Conservation (phyloP, 768 basidiomycete genomes). For the Sarcomyxa edulis region DNA sequence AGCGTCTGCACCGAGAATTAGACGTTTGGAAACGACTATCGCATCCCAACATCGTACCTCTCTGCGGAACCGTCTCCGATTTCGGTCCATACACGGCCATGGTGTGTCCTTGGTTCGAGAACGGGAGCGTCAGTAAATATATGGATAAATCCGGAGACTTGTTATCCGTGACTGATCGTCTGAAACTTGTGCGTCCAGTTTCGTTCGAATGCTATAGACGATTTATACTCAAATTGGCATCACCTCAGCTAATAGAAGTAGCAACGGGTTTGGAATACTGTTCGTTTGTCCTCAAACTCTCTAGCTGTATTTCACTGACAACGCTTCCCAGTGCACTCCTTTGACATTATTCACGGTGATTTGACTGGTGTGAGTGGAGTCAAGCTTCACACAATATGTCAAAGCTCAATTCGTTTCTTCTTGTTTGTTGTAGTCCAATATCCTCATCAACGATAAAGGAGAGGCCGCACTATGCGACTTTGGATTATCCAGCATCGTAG, state of each 20-base stretch:
- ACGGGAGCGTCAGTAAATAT: conserved; percentile 31
- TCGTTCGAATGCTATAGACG: not conserved
- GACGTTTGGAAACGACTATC: conserved; percentile 30
- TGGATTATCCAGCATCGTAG: conserved; percentile 35
- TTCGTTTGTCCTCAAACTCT: conserved; percentile 13
- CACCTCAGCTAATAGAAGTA: conserved; percentile 29
- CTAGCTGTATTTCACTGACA: too few relatives aligned
- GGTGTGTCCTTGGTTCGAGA: conserved; percentile 37
- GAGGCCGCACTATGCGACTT: conserved; percentile 40
- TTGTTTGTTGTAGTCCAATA: conserved; percentile 29
- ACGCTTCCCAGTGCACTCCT: conserved; percentile 27
- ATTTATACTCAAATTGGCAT: not conserved
- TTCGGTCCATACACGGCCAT: conserved; percentile 32
- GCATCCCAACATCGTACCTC: conserved; percentile 32
- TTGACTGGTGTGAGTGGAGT: conserved; percentile 29
- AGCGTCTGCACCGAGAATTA: conserved; percentile 32
- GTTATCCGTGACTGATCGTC: conserved; percentile 26
- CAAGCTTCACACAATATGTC: not conserved
- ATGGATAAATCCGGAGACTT: conserved; percentile 30
- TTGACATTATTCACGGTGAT: conserved; percentile 35
- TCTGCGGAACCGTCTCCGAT: conserved; percentile 29
- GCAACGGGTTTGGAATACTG: conserved; percentile 33
- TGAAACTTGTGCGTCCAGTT: conserved; percentile 24
- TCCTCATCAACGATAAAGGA: conserved; percentile 36
- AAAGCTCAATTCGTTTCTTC: not conserved